phyloP scores from a whole-genome alignment of 352 stramenopile genomes.

The Aphanomyces stellatus region DNA sequence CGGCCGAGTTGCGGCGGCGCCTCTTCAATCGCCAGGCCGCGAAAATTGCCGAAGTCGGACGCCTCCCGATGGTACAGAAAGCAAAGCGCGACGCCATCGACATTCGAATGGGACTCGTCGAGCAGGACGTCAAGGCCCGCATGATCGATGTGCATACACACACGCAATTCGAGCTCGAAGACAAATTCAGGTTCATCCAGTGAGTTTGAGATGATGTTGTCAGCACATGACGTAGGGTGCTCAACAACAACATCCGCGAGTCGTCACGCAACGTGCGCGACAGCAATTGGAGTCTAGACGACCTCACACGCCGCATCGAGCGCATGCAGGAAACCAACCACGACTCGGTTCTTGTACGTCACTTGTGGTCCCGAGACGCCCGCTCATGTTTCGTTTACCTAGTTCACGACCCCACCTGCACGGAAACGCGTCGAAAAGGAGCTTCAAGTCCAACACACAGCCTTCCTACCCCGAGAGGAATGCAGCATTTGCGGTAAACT shows the following conservation, averaged over 20 bases:
- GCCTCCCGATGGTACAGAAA: neutral
- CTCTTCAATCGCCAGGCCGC: conserved; percentile 7
- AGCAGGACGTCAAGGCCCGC: neutral
- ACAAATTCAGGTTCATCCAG: neutral
- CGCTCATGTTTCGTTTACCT: neutral
- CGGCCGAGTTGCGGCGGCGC: neutral
- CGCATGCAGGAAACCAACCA: neutral
- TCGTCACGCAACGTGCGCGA: neutral
- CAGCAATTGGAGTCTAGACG: neutral
- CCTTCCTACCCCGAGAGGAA: neutral
- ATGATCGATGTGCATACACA: neutral
- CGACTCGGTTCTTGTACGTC: neutral
- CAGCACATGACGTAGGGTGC: neutral
- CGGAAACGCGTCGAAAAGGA: neutral
- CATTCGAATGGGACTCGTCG: conserved; percentile 1
- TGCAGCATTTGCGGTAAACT: neutral
- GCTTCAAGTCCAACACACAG: neutral
- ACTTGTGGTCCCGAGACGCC: no score
- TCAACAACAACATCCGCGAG: neutral
- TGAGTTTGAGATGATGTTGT: no score
- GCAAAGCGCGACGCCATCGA: neutral
- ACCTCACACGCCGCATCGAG: neutral
- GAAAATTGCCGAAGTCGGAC: neutral
- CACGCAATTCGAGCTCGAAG: neutral
- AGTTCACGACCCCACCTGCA: neutral